Percentiles rank a stretch among this genome's conserved stretches.
Evolutionary conservation across 768 basidiomycete species (phyloP).

Genomic region (Suillus bovinus): DNA sequence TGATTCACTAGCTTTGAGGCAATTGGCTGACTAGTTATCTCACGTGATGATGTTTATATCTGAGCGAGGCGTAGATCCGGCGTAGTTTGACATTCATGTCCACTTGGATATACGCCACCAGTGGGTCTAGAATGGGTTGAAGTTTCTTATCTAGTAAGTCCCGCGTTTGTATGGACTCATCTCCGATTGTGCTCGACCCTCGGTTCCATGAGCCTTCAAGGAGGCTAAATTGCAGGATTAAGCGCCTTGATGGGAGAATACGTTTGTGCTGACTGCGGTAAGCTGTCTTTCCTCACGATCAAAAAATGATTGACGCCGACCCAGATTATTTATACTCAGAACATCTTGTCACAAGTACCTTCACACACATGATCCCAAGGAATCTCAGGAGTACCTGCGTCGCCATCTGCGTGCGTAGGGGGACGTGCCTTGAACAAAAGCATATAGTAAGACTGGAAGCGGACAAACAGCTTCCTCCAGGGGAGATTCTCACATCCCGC

Average conservation of each 20-base stretch:
- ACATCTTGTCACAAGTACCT: background rate
- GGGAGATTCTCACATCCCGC: background rate
- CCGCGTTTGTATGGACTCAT: background rate
- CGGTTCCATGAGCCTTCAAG: no score
- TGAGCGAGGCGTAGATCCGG: no score
- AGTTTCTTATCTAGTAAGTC: background rate
- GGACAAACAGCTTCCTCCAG: background rate
- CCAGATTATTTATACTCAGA: constrained; percentile 5
- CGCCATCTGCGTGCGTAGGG: background rate
- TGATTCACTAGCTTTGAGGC: no score
- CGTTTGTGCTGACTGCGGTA: constrained; percentile 4
- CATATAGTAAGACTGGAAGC: background rate
- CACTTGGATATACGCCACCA: background rate
- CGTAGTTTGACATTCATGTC: background rate
- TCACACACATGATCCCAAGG: background rate
- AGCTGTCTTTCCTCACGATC: constrained; percentile 7
- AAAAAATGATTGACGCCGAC: background rate
- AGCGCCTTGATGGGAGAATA: constrained; percentile 3
- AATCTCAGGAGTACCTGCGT: background rate
- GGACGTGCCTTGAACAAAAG: background rate
- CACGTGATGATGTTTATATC: no score
- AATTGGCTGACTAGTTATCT: no score
- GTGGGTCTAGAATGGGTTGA: background rate
- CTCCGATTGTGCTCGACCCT: background rate
- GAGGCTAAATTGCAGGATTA: constrained; percentile 8